Percentiles rank a stretch among this genome's conserved stretches.
Conservation (phyloP, 2,329 filamentous ascomycete species). For the Neoscytalidium dimidiatum region DNA sequence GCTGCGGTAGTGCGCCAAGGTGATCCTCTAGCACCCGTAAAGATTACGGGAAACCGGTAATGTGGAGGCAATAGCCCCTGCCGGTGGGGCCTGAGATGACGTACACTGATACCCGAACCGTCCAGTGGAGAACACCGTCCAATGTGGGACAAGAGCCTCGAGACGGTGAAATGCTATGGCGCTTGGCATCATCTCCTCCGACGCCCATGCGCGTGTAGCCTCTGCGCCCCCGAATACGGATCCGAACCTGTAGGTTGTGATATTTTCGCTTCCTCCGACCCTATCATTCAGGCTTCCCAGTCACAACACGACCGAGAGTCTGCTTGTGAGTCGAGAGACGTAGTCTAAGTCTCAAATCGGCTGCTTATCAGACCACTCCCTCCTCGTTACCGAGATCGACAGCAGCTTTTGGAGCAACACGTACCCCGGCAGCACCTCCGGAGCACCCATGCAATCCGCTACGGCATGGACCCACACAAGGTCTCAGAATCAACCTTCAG, state of each 20-base stretch:
- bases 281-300: too few species aligned
- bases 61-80: not conserved
- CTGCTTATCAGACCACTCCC: too few species aligned
- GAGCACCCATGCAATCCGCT: not conserved
- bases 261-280: not conserved
- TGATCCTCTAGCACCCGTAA: not conserved
- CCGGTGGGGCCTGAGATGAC: not conserved
- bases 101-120: slow-evolving; percentile 2
- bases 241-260: not conserved
- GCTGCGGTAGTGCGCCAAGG: not conserved
- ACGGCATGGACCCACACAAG: not conserved
- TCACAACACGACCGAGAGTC: too few species aligned
- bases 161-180: not conserved
- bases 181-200: not conserved
- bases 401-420: not conserved
- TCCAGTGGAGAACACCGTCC: not conserved
- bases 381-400: too few species aligned
- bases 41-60: not conserved
- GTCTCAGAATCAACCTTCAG: not conserved
- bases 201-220: not conserved
- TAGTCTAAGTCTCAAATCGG: too few species aligned
- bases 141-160: not conserved
- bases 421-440: not conserved
- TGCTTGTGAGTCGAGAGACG: too few species aligned
- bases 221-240: not conserved